Evolutionary conservation across 202 grass and related monocot species (phyloP), one percentile per base, ranked within the genome.

Genomic region (Brachypodium distachyon): DNA sequence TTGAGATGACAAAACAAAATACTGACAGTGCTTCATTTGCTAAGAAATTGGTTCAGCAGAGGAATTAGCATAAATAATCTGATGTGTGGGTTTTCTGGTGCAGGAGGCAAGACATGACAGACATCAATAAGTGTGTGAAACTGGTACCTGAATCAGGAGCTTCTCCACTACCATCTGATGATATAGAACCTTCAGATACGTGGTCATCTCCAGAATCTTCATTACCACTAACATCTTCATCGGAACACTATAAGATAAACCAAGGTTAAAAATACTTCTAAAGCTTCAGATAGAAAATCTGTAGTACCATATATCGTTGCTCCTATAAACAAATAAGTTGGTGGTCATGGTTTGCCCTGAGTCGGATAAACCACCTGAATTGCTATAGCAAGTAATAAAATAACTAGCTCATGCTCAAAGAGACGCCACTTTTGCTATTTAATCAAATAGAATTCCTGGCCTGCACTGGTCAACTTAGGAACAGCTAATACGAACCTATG

Each of bases 101-200:
- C 33, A 42, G 19, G 33, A 28, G 38, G 2, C 21, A 80, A 58
- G 49, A 59, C 50, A 46, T 38, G 26, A 34, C 53, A 25, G 1
- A 33, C 32, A n/a, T n/a, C n/a, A n/a, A n/a, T n/a, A n/a, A n/a
- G n/a, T 56, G 10, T 29, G 44, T 78, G 74, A 67, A 78, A 47
- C 17, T 72, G 77, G 71, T 64, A 98, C 96, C 96, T 78, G 91
- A 89, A 77, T 81, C 77, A 52, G 73, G 65, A 58, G 74, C 81
- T 59, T 90, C 74, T 81, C 34, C 81, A 76, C 57, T 83, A 61
- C 81, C 84, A 84, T 84, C 83, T 76, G 74, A 83, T 76, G 89
- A 88, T 77, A 80, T 48, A 79, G 96, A 92, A 80, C 73, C 72
- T 82, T 26, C 76, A 87, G 87, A 85, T 51, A 90, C 81, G 38